phyloP scores from a whole-genome alignment of 129 eudicot genomes.

The Rutidosis leptorrhynchoides region DNA sequence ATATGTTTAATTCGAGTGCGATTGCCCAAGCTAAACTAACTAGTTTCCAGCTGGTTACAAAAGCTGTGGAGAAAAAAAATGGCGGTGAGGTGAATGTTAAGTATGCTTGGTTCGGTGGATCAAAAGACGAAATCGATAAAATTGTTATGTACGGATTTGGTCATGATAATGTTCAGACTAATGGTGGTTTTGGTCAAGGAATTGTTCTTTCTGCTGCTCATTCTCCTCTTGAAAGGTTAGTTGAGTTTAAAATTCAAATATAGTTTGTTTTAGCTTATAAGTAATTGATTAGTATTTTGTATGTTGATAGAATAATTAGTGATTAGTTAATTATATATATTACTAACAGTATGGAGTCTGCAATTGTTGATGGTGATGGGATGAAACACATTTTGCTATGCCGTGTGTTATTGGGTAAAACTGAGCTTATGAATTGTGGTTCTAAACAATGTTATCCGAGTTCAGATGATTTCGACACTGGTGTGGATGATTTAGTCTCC shows the following conservation, averaged over 20 bases:
- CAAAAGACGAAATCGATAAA: conserved; percentile 44
- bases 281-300: neutral
- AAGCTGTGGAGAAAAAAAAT: conserved; percentile 40
- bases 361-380: conserved; percentile 55
- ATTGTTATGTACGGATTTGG: conserved; percentile 59
- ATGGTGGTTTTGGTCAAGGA: conserved; percentile 30
- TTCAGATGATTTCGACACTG: conserved; percentile 60
- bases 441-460: conserved; percentile 60
- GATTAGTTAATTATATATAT: neutral
- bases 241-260: neutral
- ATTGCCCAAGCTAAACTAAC: conserved; percentile 37
- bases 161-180: conserved; percentile 15
- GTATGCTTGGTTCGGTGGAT: conserved; percentile 76
- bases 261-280: neutral
- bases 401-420: conserved; percentile 64
- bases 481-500: conserved; percentile 42
- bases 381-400: conserved; percentile 59
- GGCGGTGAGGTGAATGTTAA: conserved; percentile 49
- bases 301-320: neutral
- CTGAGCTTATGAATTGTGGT: conserved; percentile 50
- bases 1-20: conserved; percentile 25
- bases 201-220: conserved; percentile 59
- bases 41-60: conserved; percentile 34
- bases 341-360: conserved; percentile 43
- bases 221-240: conserved; percentile 48